These are phyloP conservation scores for Corrigiola litoralis DNA, from an alignment of 179 eudicot species.

Conservation along the genomic window DNA sequence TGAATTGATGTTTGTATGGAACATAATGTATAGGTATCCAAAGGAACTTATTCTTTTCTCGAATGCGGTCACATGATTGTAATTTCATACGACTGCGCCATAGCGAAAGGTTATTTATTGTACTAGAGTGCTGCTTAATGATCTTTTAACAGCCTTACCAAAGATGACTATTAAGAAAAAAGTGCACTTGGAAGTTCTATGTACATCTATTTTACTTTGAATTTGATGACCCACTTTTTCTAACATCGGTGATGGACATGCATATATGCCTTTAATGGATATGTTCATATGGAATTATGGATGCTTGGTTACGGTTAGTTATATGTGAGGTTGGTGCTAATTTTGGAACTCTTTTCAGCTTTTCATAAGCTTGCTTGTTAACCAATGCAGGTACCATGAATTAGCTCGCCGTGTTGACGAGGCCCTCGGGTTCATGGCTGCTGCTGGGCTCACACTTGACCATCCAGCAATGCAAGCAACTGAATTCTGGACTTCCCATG, in stretches of 20 bases:
- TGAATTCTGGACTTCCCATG: constrained; percentile 65
- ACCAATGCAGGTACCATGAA: constrained; percentile 47
- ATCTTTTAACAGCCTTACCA: too few species aligned
- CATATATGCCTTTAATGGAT: too few species aligned
- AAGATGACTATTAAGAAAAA: too few species aligned
- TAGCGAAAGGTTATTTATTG: too few species aligned
- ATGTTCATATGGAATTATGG: too few species aligned
- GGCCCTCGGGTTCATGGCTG: constrained; percentile 71
- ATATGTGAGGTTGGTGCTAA: not conserved
- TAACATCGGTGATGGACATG: too few species aligned
- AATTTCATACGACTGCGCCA: too few species aligned
- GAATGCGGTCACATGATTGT: not conserved
- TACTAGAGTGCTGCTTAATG: too few species aligned
- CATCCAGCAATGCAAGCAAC: constrained; percentile 59
- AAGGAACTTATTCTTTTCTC: not conserved
- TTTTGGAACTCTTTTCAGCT: not conserved
- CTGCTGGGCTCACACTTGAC: constrained; percentile 60
- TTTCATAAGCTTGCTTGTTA: constrained; percentile 26
- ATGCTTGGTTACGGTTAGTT: not conserved
- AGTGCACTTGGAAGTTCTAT: too few species aligned
- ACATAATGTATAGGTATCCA: not conserved
- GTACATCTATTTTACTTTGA: too few species aligned
- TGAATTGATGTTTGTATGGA: constrained; percentile 2
- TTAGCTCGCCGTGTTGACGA: constrained; percentile 64
- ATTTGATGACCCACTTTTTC: too few species aligned